Evolutionary conservation across 192 early-diverging fungal genomes (phyloP), one percentile per base, ranked within the genome.

Genomic region (Rhizoclosmatium sp.): DNA sequence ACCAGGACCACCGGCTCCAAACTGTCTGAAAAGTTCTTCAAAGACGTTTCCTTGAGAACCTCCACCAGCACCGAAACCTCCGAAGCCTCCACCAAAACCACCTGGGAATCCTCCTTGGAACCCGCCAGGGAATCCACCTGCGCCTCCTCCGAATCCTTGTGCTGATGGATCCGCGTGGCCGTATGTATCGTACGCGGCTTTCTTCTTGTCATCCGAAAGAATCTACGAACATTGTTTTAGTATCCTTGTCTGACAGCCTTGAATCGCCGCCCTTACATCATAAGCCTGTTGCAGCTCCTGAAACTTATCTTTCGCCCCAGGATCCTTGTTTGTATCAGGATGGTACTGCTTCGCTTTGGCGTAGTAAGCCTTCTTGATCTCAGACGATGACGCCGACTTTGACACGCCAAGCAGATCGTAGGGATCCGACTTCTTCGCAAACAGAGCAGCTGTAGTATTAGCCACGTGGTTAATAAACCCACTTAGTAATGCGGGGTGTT

Each of bases 351-450:
- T 97, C 31, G 98, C 98, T 66, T 98, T 89, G 77, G 91, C 86
- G 85, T 99, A 99, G 87, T 99, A 99, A 10, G 95, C 94, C 85
- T 97, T 96, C 82, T 99, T 99, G 83, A 99, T 97, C 64, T 99
- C 97, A 46, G 84, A 71, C 49, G 92, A 87, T 42, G 94, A 91
- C 3, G 97, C 92, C 49, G 87, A 87, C 77, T 94, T 94, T 41
- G 85, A 82, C 2, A 98, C 93, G 0, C 96, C 96, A 41, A 99
- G 88, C 9, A 96, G 87, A 19, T 92, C 87, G 85, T 98, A 99
- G 51, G 91, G 92, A 81, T 98, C 94, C 46, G 91, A 85, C 51
- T 94, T 92, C 72, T 75, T 75, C 31, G 39, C 39, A 9, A 46
- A 48, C 19, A 46, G n/a, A 9, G 66, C 31, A 4, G 66, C 66